Conservation (phyloP, 2,329 filamentous ascomycete genomes). For the Fusarium succisae region DNA sequence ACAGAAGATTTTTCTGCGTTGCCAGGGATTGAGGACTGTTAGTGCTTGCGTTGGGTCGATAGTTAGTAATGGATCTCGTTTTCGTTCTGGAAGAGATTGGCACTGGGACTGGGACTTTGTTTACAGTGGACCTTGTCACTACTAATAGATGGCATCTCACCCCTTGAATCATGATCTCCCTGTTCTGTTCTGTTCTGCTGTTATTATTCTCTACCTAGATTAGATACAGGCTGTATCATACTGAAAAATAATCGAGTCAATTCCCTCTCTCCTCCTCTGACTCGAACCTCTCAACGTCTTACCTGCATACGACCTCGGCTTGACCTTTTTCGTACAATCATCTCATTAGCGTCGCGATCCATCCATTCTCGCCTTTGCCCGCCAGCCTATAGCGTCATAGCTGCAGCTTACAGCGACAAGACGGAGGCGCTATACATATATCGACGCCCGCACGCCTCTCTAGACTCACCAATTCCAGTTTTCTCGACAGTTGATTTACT, state of each 20-base stretch:
- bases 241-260: not conserved
- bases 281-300: not conserved
- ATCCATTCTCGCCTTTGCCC: slow-evolving; percentile 1
- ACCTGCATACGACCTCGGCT: slow-evolving; percentile 15
- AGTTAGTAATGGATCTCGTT: slow-evolving; percentile 25
- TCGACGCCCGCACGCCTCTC: slow-evolving; percentile 3
- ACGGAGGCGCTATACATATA: slow-evolving; percentile 4
- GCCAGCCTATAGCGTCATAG: slow-evolving; percentile 38
- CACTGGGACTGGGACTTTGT: slow-evolving; percentile 7
- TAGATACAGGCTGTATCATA: not conserved
- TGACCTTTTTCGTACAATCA: slow-evolving; percentile 9
- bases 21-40: slow-evolving; percentile 24
- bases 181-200: not conserved
- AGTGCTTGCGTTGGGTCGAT: slow-evolving; percentile 1
- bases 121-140: slow-evolving; percentile 5
- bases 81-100: slow-evolving; percentile 10
- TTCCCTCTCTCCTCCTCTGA: not conserved
- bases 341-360: slow-evolving; percentile 26
- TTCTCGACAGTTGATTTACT: not conserved
- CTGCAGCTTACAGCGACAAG: slow-evolving; percentile 10
- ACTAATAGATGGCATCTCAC: slow-evolving; percentile 34
- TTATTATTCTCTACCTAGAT: not conserved
- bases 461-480: not conserved
- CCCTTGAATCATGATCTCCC: slow-evolving; percentile 14
- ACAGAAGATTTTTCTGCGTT: slow-evolving; percentile 14